These are phyloP conservation scores for Allium fistulosum DNA, from an alignment of 106 monocot species.

Conservation along the genomic window DNA sequence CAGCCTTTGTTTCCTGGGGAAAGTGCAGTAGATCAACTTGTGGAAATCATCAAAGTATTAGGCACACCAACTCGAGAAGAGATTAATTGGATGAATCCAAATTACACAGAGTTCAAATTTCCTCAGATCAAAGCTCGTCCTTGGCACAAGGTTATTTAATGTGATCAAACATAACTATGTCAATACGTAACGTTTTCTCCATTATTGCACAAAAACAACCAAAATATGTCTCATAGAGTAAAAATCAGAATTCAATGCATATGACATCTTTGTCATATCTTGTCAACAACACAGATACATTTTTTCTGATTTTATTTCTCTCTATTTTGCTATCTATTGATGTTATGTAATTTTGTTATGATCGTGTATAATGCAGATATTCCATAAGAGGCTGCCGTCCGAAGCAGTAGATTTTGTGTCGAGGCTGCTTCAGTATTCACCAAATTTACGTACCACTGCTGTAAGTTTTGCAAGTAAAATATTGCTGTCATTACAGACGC, in stretches of 20 bases:
- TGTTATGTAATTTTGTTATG: too few relatives aligned
- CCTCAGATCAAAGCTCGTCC: slow-evolving; percentile 94
- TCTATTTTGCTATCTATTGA: too few relatives aligned
- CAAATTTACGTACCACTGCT: slow-evolving; percentile 33
- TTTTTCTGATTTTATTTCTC: too few relatives aligned
- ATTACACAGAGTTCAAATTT: slow-evolving; percentile 82
- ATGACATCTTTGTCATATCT: too few relatives aligned
- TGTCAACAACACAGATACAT: too few relatives aligned
- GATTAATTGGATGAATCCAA: slow-evolving; percentile 96
- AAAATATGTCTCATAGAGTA: too few relatives aligned
- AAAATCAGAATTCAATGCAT: too few relatives aligned
- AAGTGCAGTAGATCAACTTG: slow-evolving; percentile 81
- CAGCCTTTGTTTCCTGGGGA: slow-evolving; percentile 89
- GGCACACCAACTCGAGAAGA: slow-evolving; percentile 92
- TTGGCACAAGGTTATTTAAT: slow-evolving; percentile 69
- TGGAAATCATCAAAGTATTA: slow-evolving; percentile 95
- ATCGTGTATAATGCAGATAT: slow-evolving; percentile 21
- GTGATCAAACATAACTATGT: too few relatives aligned
- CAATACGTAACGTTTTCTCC: too few relatives aligned
- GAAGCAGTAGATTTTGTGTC: slow-evolving; percentile 39
- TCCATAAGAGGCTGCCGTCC: slow-evolving; percentile 31
- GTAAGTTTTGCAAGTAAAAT: slow-evolving; percentile 20
- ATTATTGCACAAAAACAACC: too few relatives aligned
- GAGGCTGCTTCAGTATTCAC: slow-evolving; percentile 44
- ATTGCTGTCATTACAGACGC: background rate